A percentile compares a stretch with the other conserved stretches of the same genome.
Conservation (phyloP, 1,139 yeast species). For the Scheffersomyces segobiensis region DNA sequence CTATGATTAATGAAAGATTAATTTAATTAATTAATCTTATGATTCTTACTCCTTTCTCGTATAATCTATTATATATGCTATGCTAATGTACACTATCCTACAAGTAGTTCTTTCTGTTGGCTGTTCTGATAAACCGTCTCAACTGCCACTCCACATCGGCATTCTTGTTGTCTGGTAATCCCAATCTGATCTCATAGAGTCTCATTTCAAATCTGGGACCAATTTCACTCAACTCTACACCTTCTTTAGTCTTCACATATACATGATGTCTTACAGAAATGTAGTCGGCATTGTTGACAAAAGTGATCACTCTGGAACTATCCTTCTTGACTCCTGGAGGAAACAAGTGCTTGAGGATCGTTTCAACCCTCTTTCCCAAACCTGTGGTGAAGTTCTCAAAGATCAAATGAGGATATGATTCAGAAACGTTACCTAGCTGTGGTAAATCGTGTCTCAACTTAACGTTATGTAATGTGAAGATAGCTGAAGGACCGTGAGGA, state of each 20-base stretch:
- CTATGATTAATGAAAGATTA: no score
- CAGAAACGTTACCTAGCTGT: conserved; percentile 83
- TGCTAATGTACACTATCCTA: conserved; percentile 2
- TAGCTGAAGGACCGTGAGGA: conserved; percentile 97
- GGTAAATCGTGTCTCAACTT: conserved; percentile 90
- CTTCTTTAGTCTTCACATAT: conserved; percentile 83
- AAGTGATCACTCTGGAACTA: conserved; percentile 84
- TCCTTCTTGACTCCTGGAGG: conserved; percentile 97
- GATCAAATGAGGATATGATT: conserved; percentile 89
- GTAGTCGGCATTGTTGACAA: conserved; percentile 86
- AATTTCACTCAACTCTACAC: conserved; percentile 90
- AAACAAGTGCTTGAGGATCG: conserved; percentile 81
- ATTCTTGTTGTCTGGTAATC: conserved; percentile 91
- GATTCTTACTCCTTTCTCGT: neutral
- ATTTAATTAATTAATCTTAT: neutral
- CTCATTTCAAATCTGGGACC: conserved; percentile 99
- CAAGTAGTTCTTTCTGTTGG: conserved; percentile 88
- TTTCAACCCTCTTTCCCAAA: conserved; percentile 80
- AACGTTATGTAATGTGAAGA: conserved; percentile 92
- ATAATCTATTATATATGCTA: neutral
- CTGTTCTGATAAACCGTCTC: conserved; percentile 90
- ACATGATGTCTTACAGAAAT: conserved; percentile 95
- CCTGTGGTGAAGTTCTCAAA: conserved; percentile 88
- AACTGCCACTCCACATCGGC: conserved; percentile 98
- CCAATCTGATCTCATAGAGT: conserved; percentile 80